Evolutionary conservation across 768 basidiomycete species (phyloP).

Genomic region (Clitopilus passeckerianus): DNA sequence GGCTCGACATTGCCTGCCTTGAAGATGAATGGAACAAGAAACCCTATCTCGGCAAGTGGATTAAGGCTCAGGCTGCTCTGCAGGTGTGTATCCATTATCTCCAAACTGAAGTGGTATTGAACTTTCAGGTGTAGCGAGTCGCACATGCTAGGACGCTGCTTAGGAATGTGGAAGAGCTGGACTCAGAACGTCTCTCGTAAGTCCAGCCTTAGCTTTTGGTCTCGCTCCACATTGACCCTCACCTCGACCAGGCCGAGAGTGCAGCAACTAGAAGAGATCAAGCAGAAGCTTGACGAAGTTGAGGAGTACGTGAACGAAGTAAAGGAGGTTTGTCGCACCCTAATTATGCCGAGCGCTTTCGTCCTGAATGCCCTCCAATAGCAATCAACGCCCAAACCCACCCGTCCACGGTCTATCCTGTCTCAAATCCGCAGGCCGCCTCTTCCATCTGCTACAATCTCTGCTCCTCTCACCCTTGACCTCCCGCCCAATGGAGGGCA

Average conservation of each 20-base stretch:
- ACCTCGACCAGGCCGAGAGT: slow-evolving; percentile 29
- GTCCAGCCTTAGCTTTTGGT: slow-evolving; percentile 13
- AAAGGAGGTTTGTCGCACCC: slow-evolving; percentile 38
- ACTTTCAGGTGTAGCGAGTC: slow-evolving; percentile 28
- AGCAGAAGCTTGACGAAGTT: slow-evolving; percentile 47
- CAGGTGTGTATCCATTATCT: slow-evolving; percentile 38
- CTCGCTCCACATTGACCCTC: not conserved
- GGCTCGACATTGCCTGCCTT: slow-evolving; percentile 52
- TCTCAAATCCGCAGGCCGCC: slow-evolving; percentile 45
- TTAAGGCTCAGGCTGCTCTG: slow-evolving; percentile 48
- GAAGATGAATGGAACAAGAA: slow-evolving; percentile 31
- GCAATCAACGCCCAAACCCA: slow-evolving; percentile 35
- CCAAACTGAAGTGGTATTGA: not conserved
- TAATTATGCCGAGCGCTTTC: too few species aligned
- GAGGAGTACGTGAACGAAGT: slow-evolving; percentile 48
- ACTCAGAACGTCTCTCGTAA: slow-evolving; percentile 37
- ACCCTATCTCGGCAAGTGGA: slow-evolving; percentile 33
- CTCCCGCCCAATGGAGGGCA: slow-evolving; percentile 9
- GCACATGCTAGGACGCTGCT: slow-evolving; percentile 54
- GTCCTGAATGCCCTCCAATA: slow-evolving; percentile 13
- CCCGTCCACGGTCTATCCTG: slow-evolving; percentile 45
- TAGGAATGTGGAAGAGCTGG: slow-evolving; percentile 51
- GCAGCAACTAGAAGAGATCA: slow-evolving; percentile 40
- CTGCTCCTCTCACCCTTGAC: slow-evolving; percentile 16
- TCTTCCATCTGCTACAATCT: slow-evolving; percentile 1